Evolutionary conservation across 106 monocot species (phyloP).

Genomic region (Dendrobium officinale): DNA sequence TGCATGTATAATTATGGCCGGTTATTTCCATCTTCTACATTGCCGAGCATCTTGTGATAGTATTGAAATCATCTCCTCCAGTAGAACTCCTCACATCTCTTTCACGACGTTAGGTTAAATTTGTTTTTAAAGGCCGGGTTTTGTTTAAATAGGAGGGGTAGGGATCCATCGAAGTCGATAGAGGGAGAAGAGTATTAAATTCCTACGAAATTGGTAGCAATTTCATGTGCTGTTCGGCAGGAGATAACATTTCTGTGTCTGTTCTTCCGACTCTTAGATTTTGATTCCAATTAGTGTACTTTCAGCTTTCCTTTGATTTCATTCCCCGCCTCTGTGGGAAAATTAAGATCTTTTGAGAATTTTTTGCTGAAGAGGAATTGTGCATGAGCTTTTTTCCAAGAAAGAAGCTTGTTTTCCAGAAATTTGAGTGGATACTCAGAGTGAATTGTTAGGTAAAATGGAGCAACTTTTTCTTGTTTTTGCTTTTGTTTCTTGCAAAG

Average conservation of each 20-base stretch:
- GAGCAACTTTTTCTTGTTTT: not conserved
- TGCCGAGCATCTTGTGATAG: too few species aligned
- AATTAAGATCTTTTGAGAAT: not conserved
- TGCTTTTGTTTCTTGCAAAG: not conserved
- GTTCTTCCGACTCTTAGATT: not conserved
- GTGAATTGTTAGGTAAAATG: not conserved
- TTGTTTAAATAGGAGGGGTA: too few species aligned
- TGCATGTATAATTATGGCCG: too few species aligned
- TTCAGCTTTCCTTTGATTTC: not conserved
- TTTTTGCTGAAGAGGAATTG: not conserved
- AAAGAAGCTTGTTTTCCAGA: not conserved
- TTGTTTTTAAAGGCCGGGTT: too few species aligned
- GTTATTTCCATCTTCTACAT: too few species aligned
- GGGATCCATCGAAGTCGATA: too few species aligned
- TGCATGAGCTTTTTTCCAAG: not conserved
- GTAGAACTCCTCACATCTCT: too few species aligned
- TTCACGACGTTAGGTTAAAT: too few species aligned
- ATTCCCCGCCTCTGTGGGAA: not conserved
- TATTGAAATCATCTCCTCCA: too few species aligned
- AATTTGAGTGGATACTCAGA: not conserved
- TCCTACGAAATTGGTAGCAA: not conserved
- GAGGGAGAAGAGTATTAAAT: not conserved
- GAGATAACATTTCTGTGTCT: not conserved
- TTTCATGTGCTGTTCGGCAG: not conserved
- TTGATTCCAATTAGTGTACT: not conserved